Percentiles rank a stretch among this genome's conserved stretches.
Evolutionary conservation across 805 yeast genomes (phyloP).

Genomic region (Saturnispora dispora): DNA sequence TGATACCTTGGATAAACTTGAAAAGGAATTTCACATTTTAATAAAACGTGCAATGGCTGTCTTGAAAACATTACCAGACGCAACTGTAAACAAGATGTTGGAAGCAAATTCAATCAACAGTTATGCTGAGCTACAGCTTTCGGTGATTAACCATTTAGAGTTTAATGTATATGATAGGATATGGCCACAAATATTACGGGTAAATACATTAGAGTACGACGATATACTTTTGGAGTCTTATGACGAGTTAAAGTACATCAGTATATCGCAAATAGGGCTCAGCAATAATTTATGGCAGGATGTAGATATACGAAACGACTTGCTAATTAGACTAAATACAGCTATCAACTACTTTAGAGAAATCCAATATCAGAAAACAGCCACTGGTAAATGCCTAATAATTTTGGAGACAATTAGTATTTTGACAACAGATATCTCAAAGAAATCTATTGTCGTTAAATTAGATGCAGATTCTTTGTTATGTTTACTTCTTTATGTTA

Average conservation of each 20-base stretch:
- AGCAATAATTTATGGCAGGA: conserved; percentile 21
- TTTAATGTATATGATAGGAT: conserved; percentile 53
- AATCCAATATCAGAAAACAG: conserved; percentile 37
- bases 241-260: conserved; percentile 30
- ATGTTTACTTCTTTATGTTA: conserved; percentile 61
- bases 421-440: conserved; percentile 32
- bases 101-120: conserved; percentile 11
- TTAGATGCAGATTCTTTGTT: conserved; percentile 79
- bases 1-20: conserved; percentile 3
- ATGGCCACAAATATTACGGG: conserved; percentile 39
- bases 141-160: conserved; percentile 67
- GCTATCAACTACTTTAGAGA: conserved; percentile 48
- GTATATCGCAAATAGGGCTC: conserved; percentile 44
- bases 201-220: conserved; percentile 13
- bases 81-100: conserved; percentile 21
- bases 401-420: conserved; percentile 44
- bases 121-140: conserved; percentile 35
- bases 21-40: conserved; percentile 3
- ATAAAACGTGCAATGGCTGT: conserved; percentile 23
- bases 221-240: conserved; percentile 24
- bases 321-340: conserved; percentile 36
- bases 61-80: conserved; percentile 6
- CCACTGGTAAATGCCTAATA: conserved; percentile 38
- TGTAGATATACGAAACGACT: conserved; percentile 14
- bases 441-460: background rate